Base-by-base conservation (phyloP, 2,329 filamentous ascomycete genomes). In the Phialophora tarda region DNA sequence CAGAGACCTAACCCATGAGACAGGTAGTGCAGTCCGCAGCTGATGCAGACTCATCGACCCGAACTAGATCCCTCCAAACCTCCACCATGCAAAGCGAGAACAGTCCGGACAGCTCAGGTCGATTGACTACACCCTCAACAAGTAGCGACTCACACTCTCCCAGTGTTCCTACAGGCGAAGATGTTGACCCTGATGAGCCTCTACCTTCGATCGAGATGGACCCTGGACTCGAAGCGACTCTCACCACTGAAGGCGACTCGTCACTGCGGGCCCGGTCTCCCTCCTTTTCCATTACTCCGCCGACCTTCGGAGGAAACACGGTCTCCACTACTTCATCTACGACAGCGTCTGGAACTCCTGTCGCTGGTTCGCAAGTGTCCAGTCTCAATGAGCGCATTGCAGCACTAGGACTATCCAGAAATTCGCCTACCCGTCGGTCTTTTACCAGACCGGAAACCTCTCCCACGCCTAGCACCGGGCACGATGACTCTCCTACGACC, bases 271-370 rank as follows among this genome's bases (percentile, higher is more conserved):
- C 50, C 50, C 32, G 50, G 28, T 24, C 59, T 1, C 59, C 59
- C 14, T 62, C 59, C 26, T 53, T 62, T 55, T 62, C 48, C 30
- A 55, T 62, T 23, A 54, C 48, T 7, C 48, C 59, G 26, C 24
- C 59, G 30, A 32, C 30, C 30, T 32, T 3, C 30, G 30, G 30
- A 14, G 48, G 38, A n/a, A 47, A 53, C 4, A 51, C 59, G n/a
- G 7, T 26, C 14, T 48, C 32, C 56, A 44, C 56, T 47, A 48
- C 30, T 55, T 55, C 59, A 30, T 23, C 6, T 26, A 38, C 50
- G 14, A 26, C 50, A 24, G 11, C 48, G 28, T 62, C 28, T 55
- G 38, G 30, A 62, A 50, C 21, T 47, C 56, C 32, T 30, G 21
- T 24, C 21, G 38, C 38, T 44, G 21, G 32, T 12, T 59, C 56